Percentiles rank a stretch among this genome's conserved stretches.
Conservation (phyloP, 2,329 filamentous ascomycete genomes). For the Tolypocladium sp. region DNA sequence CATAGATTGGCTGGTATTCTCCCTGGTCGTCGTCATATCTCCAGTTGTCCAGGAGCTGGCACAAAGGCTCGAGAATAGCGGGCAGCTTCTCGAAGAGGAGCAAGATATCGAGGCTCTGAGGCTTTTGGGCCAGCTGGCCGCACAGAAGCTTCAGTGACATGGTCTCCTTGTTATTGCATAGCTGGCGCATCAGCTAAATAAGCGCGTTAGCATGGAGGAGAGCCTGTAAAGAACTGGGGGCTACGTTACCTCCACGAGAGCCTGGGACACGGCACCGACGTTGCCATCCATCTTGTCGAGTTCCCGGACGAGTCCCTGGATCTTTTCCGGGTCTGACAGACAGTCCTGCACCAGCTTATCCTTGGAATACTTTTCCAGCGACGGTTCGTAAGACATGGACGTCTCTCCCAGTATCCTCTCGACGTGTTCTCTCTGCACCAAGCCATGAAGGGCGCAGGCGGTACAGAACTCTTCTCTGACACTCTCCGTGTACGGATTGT, state of each 20-base stretch:
- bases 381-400: conserved; percentile 68
- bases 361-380: conserved; percentile 66
- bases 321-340: conserved; percentile 62
- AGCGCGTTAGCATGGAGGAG: neutral
- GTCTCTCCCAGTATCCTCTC: conserved; percentile 76
- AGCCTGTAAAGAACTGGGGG: too few species aligned
- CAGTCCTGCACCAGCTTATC: conserved; percentile 73
- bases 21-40: conserved; percentile 74
- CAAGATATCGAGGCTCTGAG: conserved; percentile 63
- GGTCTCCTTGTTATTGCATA: conserved; percentile 67
- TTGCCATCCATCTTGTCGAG: conserved; percentile 89
- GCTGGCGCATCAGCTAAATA: conserved; percentile 52
- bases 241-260: conserved; percentile 56
- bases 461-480: conserved; percentile 72
- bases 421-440: conserved; percentile 73
- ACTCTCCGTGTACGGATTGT: conserved; percentile 47
- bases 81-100: conserved; percentile 64
- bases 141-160: conserved; percentile 72
- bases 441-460: conserved; percentile 75
- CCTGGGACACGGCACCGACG: conserved; percentile 74
- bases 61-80: conserved; percentile 64
- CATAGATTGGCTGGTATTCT: conserved; percentile 78
- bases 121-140: conserved; percentile 62
- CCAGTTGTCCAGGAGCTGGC: conserved; percentile 70
- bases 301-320: conserved; percentile 69